Percentiles rank a stretch among this genome's conserved stretches.
Evolutionary conservation across 116 monocot species (phyloP).

Genomic region (Iris pallida): DNA sequence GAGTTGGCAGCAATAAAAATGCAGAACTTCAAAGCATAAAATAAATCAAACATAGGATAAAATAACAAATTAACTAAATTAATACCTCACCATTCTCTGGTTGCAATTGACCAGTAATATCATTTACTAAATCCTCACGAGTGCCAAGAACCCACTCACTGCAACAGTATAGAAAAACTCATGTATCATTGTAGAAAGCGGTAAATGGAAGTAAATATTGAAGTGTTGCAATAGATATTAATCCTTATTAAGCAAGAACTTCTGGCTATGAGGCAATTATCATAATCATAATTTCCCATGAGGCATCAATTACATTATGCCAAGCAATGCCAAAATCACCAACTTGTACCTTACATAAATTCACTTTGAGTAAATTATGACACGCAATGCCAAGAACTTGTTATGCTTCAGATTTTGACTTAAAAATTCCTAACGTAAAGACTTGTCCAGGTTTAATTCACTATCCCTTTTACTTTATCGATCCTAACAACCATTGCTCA

Average conservation of each 20-base stretch:
- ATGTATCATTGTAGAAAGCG: neutral
- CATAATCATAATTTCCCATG: neutral
- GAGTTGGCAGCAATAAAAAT: too few species aligned
- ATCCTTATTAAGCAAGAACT: neutral
- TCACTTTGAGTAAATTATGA: neutral
- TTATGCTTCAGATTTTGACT: too few species aligned
- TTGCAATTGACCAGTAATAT: slow-evolving; percentile 67
- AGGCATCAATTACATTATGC: slow-evolving; percentile 2
- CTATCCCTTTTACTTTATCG: too few species aligned
- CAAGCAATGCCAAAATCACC: neutral
- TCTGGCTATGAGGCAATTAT: neutral
- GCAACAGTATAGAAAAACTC: slow-evolving; percentile 16
- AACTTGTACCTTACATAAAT: neutral
- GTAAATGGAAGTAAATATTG: neutral
- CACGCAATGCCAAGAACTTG: too few species aligned
- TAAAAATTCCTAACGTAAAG: too few species aligned
- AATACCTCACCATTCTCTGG: slow-evolving; percentile 89
- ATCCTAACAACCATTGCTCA: too few species aligned
- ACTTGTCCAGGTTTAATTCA: too few species aligned
- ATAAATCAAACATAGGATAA: neutral
- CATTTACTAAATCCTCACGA: slow-evolving; percentile 87
- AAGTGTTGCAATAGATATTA: neutral
- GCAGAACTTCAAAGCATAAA: neutral
- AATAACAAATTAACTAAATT: slow-evolving; percentile 6
- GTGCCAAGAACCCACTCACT: slow-evolving; percentile 98